Percentiles rank a stretch among this genome's conserved stretches.
Conservation (phyloP, 2,329 filamentous ascomycete species). For the Xylaria sp. region DNA sequence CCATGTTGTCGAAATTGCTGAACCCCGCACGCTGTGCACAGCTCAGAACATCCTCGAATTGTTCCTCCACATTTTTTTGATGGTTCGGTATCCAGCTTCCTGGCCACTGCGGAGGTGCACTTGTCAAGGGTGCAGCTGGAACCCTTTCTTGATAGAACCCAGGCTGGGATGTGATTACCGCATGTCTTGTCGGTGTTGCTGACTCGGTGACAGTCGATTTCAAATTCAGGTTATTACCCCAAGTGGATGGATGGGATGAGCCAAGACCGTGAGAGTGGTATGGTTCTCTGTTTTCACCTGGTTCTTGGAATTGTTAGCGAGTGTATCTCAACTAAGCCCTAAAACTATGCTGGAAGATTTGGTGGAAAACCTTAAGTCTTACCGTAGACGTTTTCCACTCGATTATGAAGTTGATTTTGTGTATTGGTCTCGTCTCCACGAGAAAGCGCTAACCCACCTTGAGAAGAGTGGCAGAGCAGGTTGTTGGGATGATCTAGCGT, state of each 20-base stretch:
- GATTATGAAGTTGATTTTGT: not conserved
- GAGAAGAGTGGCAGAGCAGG: not conserved
- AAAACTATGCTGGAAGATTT: too few relatives aligned
- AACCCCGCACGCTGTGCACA: constrained; percentile 18
- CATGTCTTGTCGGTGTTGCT: not conserved
- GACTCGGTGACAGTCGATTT: not conserved
- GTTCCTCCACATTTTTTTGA: constrained; percentile 12
- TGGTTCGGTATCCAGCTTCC: not conserved
- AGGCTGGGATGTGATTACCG: not conserved
- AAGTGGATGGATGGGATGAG: not conserved
- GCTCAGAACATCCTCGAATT: constrained; percentile 14
- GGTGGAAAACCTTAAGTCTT: too few relatives aligned
- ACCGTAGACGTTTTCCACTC: not conserved
- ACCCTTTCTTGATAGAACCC: not conserved
- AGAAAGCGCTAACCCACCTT: not conserved
- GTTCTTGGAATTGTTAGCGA: constrained; percentile 1
- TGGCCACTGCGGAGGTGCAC: not conserved
- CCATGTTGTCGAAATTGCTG: constrained; percentile 18
- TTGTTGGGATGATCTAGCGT: not conserved
- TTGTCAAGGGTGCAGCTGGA: not conserved
- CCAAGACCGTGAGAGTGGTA: not conserved
- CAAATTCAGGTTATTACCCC: not conserved
- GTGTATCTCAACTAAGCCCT: not conserved
- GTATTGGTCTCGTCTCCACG: not conserved
- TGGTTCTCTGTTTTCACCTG: not conserved